Percentiles rank a stretch among this genome's conserved stretches.
Conservation (phyloP, 257 asterid species). For the Gynochthodes officinalis region DNA sequence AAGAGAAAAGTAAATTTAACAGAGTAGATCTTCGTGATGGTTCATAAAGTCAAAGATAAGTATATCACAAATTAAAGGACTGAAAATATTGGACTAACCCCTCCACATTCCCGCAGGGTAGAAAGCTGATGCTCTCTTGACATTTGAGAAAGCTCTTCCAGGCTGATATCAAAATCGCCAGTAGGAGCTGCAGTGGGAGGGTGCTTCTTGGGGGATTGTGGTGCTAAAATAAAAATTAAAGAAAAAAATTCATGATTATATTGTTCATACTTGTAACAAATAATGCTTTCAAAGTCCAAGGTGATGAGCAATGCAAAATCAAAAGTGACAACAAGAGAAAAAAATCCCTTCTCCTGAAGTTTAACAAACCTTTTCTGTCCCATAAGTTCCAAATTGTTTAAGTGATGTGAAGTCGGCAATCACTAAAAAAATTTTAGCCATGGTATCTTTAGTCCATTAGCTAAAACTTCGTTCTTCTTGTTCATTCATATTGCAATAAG, state of each 20-base stretch:
- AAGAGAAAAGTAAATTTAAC: neutral
- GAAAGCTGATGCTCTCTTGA: conserved; percentile 57
- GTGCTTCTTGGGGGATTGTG: conserved; percentile 35
- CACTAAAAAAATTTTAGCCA: neutral
- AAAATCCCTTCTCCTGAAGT: neutral
- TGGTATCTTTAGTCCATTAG: neutral
- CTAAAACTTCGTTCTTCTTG: neutral
- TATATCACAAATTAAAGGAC: neutral
- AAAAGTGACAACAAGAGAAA: neutral
- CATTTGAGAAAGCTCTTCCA: conserved; percentile 69
- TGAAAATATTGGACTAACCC: conserved; percentile 57
- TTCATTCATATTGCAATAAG: neutral
- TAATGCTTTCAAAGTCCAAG: neutral
- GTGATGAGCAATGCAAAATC: neutral
- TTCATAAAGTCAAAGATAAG: neutral
- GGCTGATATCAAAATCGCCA: conserved; percentile 71
- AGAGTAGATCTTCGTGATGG: neutral
- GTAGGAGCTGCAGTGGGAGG: conserved; percentile 36
- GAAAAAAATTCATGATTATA: conserved; percentile 6
- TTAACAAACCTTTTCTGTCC: neutral
- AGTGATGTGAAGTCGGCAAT: neutral
- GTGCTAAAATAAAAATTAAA: conserved; percentile 41
- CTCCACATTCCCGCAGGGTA: conserved; percentile 66
- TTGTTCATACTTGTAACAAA: neutral
- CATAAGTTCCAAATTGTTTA: neutral